These are phyloP conservation scores for Monilinia fructicola DNA, from an alignment of 2,329 filamentous ascomycete species.

Conservation along the genomic window DNA sequence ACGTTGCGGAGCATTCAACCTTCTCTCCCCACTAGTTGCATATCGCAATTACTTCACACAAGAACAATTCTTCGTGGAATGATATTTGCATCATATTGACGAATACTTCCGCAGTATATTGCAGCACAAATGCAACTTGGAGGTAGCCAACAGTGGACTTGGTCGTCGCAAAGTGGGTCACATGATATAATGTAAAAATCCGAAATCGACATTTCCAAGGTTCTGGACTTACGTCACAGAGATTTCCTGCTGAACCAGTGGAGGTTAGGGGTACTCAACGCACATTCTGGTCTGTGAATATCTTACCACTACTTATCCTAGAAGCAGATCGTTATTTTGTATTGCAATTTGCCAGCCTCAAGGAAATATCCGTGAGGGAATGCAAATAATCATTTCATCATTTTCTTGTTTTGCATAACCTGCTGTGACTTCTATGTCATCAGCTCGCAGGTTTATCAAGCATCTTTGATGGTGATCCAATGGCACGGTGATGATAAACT, in stretches of 20 bases:
- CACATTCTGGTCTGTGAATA: constrained; percentile 15
- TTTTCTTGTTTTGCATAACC: constrained; percentile 1
- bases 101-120: not conserved
- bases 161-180: constrained; percentile 12
- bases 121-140: not conserved
- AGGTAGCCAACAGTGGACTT: not conserved
- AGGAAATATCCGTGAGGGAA: not conserved
- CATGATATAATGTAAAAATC: constrained; percentile 3
- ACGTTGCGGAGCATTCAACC: not conserved
- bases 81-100: constrained; percentile 3
- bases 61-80: not conserved
- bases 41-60: not conserved
- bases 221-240: constrained; percentile 13
- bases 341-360: not conserved
- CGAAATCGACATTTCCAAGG: constrained; percentile 6
- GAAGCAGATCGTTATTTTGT: constrained; percentile 1
- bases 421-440: constrained; percentile 5
- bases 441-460: not conserved
- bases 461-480: not conserved
- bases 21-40: not conserved
- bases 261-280: not conserved
- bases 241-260: constrained; percentile 4
- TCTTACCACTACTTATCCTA: not conserved
- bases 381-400: not conserved
- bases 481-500: not conserved